Base-by-base conservation (phyloP, 2,329 filamentous ascomycete genomes). In the Scleromitrula shiraiana region DNA sequence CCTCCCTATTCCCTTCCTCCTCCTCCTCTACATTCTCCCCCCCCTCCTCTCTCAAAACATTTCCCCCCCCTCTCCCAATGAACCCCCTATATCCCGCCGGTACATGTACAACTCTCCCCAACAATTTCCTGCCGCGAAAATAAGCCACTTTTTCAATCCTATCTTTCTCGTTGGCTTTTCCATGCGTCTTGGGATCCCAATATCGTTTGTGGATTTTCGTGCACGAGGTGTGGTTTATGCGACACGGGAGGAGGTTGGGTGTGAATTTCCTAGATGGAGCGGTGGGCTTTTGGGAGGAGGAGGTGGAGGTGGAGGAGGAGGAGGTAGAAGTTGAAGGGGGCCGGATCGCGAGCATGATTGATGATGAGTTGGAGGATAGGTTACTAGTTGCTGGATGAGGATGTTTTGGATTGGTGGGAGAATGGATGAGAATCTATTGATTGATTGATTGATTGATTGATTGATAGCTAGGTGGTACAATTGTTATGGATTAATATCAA, bases 21-120 rank as follows among this genome's bases (percentile, higher is more conserved):
- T 72, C 69, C 1, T 70, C 68, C 4, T 73, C 70, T 10, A 69
- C 60, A 14, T 70, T 68, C 2, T 72, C 69, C 1, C 70, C 68
- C 4, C 73, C 70, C n/a, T 74, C 67, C 8, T 73, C 70, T 2
- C 17, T 5, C 33, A 46, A 17, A 7, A 40, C 17, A n/a, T 30
- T 33, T 5, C 23, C 35, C 5, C 43, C 43, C 4, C 39, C 26
- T 15, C 4, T 46, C 35, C 38, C 15, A 2, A 46, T 10, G 14
- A 46, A 35, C 2, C 43, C 43, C 14, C 43, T 46, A 24, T 36
- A 46, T 17, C 43, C 43, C 5, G 6, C 35, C 9, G 43, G 43
- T n/a, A 46, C 26, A 9, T 14, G 15, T 1, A 46, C 35, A n/a
- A 29, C 40, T n/a, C 43, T 29, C 66, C 37, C 45, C 5, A 32